Percentiles rank a stretch among this genome's conserved stretches.
Evolutionary conservation across 176 grass and related monocot genomes (phyloP).

Genomic region (Eragrostis curvula): DNA sequence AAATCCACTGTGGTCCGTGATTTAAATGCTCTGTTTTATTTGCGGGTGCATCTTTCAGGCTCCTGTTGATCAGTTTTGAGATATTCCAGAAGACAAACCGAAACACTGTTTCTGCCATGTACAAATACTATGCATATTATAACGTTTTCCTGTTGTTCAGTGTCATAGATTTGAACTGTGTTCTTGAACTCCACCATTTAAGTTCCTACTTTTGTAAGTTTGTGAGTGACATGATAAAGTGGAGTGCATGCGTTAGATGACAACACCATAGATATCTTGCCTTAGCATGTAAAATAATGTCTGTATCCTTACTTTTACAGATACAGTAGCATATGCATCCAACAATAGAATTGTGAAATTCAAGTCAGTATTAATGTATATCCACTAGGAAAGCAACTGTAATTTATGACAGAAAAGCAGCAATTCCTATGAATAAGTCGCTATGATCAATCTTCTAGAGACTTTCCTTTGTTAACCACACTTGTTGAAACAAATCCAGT

Average conservation of each 20-base stretch:
- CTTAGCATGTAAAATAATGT: not conserved
- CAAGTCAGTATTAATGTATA: not conserved
- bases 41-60: slow-evolving; percentile 12
- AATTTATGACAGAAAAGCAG: not conserved
- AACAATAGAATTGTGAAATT: slow-evolving; percentile 19
- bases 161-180: not conserved
- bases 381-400: not conserved
- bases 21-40: slow-evolving; percentile 25
- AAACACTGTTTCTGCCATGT: not conserved
- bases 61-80: slow-evolving; percentile 21
- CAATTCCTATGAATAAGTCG: not conserved
- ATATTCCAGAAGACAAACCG: not conserved
- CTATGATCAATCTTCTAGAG: not conserved
- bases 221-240: not conserved
- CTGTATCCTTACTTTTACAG: not conserved
- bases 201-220: slow-evolving; percentile 10
- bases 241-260: not conserved
- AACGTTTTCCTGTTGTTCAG: not conserved
- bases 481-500: not conserved
- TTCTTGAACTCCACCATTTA: slow-evolving; percentile 12
- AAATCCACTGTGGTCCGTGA: not conserved
- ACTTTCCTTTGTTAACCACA: not conserved
- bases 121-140: not conserved
- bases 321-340: not conserved
- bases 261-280: not conserved